These are phyloP conservation scores for Russula brevipes DNA, from an alignment of 768 basidiomycete genomes.

Conservation along the genomic window DNA sequence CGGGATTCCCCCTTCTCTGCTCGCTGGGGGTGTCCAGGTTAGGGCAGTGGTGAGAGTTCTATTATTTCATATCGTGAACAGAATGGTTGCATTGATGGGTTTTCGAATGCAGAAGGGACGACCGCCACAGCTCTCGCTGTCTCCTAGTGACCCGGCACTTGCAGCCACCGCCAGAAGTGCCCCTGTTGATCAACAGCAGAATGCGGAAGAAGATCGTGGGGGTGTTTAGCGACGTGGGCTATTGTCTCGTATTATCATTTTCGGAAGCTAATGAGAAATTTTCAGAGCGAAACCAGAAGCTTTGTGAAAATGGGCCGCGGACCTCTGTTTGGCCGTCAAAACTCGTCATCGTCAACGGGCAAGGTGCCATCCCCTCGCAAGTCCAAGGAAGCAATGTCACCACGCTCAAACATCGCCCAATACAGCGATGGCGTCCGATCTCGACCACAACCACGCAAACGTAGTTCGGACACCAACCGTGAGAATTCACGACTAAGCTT, in stretches of 20 bases:
- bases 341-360: constrained; percentile 34
- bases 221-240: constrained; percentile 64
- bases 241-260: constrained; percentile 5
- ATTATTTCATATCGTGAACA: neutral
- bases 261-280: neutral
- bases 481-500: constrained; percentile 61
- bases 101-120: constrained; percentile 37
- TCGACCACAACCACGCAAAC: constrained; percentile 39
- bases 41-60: neutral
- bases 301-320: constrained; percentile 38
- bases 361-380: constrained; percentile 30
- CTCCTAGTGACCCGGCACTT: constrained; percentile 59
- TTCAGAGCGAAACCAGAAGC: constrained; percentile 47
- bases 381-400: constrained; percentile 29
- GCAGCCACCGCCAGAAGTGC: constrained; percentile 37
- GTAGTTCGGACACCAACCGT: constrained; percentile 44
- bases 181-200: constrained; percentile 27
- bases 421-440: neutral
- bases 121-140: constrained; percentile 48
- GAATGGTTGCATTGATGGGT: neutral
- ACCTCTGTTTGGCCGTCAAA: constrained; percentile 59
- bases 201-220: constrained; percentile 50
- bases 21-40: neutral
- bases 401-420: constrained; percentile 18
- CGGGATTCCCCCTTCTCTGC: constrained; percentile 24